Evolutionary conservation across 1,139 yeast species (phyloP), one percentile per base, ranked within the genome.

Genomic region (Saccharomyces hybrid): DNA sequence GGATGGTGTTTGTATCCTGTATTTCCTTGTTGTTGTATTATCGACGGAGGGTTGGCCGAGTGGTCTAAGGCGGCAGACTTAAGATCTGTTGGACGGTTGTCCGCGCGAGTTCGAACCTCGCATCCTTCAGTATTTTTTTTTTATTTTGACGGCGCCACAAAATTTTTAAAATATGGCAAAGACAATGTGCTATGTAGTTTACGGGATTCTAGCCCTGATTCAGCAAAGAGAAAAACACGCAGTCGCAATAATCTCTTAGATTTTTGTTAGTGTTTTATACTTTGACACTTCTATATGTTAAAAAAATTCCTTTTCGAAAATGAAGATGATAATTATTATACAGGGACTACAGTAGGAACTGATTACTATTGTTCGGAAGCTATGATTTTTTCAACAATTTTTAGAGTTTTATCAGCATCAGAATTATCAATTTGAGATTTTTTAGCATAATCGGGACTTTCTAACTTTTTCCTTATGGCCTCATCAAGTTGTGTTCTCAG

Each of bases 71-170:
- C 52, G 52, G 52, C 52, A 50, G 52, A 50, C 52, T 50, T 50
- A 50, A 50, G 52, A 50, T 50, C 52, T 50, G 52, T 50, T 50
- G 52, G 52, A 50, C 52, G 52, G 52, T 50, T 61, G 80, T 79
- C 85, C 85, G 85, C 84, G 85, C 84, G 84, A 80, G 85, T 81
- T 81, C 85, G 85, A 81, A 80, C 84, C 85, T 80, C 84, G 84
- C 85, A 78, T 77, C 84, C 84, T 79, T 80, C 85, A 81, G 11
- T 50, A 29, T 9, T 50, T 44, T 50, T 76, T 14, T 1, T 20
- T 6, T 14, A n/a, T 20, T 34, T 34, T 14, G 41, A 14, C 41
- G 11, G 13, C 31, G 31, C 31, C 11, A 13, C 13, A 9, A 9
- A 3, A 9, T 29, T 13, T 9, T 9, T 29, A 9, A 9, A 13